These are phyloP conservation scores for Eleusine coracana DNA, from an alignment of 176 grass and related monocot species.

Conservation along the genomic window DNA sequence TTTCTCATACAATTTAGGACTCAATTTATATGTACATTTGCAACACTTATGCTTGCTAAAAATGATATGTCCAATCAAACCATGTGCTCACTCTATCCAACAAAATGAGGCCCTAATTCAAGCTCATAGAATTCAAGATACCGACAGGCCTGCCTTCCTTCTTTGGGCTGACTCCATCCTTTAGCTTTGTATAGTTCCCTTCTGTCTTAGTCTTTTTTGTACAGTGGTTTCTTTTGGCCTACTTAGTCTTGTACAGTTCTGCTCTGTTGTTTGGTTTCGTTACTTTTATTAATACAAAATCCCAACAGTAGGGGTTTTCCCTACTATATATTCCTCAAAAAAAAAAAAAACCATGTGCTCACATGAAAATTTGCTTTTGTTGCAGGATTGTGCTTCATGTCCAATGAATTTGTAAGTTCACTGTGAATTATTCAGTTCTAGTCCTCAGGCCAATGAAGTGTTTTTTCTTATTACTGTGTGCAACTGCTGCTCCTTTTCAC, in stretches of 20 bases:
- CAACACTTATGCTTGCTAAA: background rate
- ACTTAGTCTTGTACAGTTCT: too few relatives aligned
- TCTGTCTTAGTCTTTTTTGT: too few relatives aligned
- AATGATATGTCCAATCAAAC: background rate
- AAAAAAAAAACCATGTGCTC: constrained; percentile 29
- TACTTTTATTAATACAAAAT: too few relatives aligned
- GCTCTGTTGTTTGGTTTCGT: too few relatives aligned
- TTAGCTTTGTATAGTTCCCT: too few relatives aligned
- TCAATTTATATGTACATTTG: constrained; percentile 25
- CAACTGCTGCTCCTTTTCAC: background rate
- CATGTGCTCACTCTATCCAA: constrained; percentile 45
- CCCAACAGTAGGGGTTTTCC: too few relatives aligned
- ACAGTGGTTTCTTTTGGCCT: too few relatives aligned
- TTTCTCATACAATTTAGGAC: background rate
- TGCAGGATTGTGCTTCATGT: constrained; percentile 98
- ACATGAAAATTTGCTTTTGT: constrained; percentile 36
- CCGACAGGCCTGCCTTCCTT: too few relatives aligned
- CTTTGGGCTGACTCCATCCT: too few relatives aligned
- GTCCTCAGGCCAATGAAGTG: background rate
- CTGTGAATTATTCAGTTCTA: constrained; percentile 21
- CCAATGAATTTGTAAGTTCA: constrained; percentile 90
- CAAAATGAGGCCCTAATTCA: too few relatives aligned
- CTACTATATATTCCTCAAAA: too few relatives aligned
- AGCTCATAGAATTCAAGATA: too few relatives aligned
- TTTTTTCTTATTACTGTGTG: background rate